Percentiles rank a stretch among this genome's conserved stretches.
phyloP scores from a whole-genome alignment of 2,329 filamentous ascomycete species.

The Colletotrichum kahawae region DNA sequence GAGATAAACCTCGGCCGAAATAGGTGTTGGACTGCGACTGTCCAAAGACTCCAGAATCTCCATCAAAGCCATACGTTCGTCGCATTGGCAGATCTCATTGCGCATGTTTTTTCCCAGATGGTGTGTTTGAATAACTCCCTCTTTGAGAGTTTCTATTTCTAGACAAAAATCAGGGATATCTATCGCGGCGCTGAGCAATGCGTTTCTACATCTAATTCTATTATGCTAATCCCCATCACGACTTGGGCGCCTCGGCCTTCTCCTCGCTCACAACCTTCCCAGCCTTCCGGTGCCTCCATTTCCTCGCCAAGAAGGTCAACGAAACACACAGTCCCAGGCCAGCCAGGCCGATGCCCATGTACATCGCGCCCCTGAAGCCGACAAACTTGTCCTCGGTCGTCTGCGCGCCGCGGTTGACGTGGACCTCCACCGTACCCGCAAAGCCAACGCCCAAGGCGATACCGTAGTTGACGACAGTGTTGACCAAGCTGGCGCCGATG shows the following conservation, averaged over 20 bases:
- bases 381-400: slow-evolving; percentile 30
- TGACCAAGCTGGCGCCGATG: slow-evolving; percentile 59
- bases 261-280: not conserved
- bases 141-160: not conserved
- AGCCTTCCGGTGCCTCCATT: slow-evolving; percentile 9
- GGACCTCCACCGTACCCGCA: slow-evolving; percentile 65
- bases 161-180: not conserved
- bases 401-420: slow-evolving; percentile 29
- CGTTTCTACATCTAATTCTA: not conserved
- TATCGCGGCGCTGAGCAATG: not conserved
- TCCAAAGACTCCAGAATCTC: too few relatives aligned
- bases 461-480: slow-evolving; percentile 71
- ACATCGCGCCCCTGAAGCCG: slow-evolving; percentile 43
- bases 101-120: too few relatives aligned
- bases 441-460: slow-evolving; percentile 71
- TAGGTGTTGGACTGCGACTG: too few relatives aligned
- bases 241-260: not conserved
- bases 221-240: not conserved
- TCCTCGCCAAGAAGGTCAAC: slow-evolving; percentile 5
- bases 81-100: too few relatives aligned
- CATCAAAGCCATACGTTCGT: too few relatives aligned
- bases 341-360: slow-evolving; percentile 45
- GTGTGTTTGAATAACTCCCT: too few relatives aligned
- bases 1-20: too few relatives aligned
- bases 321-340: slow-evolving; percentile 3